Evolutionary conservation across 495 filamentous ascomycete genomes (phyloP).

Genomic region (Penicillium longicatenatum): DNA sequence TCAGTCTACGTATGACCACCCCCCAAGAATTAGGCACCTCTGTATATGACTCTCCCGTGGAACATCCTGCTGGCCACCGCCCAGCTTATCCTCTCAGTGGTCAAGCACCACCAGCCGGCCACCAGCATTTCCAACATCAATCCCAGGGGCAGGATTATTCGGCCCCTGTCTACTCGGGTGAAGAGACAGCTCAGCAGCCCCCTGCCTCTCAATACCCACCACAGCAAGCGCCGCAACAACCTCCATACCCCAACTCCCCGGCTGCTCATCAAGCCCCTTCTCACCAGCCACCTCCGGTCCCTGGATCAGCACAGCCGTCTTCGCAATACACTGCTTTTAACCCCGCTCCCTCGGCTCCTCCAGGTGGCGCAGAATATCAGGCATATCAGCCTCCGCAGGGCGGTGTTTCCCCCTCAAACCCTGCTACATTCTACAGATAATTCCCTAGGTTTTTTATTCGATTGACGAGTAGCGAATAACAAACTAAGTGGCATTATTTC

Average conservation of each 20-base stretch:
- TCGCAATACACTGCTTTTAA: slow-evolving; percentile 44
- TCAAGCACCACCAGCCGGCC: slow-evolving; percentile 37
- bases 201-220: slow-evolving; percentile 32
- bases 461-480: not conserved
- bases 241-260: slow-evolving; percentile 47
- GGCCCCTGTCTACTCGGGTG: slow-evolving; percentile 59
- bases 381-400: slow-evolving; percentile 50
- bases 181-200: slow-evolving; percentile 48
- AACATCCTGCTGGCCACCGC: slow-evolving; percentile 39
- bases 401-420: slow-evolving; percentile 38
- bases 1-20: slow-evolving; percentile 73
- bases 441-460: slow-evolving; percentile 6
- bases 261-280: slow-evolving; percentile 47
- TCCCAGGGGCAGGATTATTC: slow-evolving; percentile 52
- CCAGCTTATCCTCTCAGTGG: slow-evolving; percentile 49
- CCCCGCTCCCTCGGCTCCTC: slow-evolving; percentile 34
- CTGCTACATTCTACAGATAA: slow-evolving; percentile 48
- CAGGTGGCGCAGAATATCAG: slow-evolving; percentile 48
- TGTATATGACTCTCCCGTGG: slow-evolving; percentile 78
- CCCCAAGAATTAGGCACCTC: slow-evolving; percentile 87
- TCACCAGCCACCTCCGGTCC: slow-evolving; percentile 47
- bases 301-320: slow-evolving; percentile 43
- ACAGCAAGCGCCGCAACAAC: slow-evolving; percentile 46
- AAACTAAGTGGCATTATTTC: not conserved
- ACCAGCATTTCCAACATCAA: slow-evolving; percentile 43